A percentile compares a stretch with the other conserved stretches of the same genome.
Conservation (phyloP, 2,329 filamentous ascomycete species). For the Lachnellula arida region DNA sequence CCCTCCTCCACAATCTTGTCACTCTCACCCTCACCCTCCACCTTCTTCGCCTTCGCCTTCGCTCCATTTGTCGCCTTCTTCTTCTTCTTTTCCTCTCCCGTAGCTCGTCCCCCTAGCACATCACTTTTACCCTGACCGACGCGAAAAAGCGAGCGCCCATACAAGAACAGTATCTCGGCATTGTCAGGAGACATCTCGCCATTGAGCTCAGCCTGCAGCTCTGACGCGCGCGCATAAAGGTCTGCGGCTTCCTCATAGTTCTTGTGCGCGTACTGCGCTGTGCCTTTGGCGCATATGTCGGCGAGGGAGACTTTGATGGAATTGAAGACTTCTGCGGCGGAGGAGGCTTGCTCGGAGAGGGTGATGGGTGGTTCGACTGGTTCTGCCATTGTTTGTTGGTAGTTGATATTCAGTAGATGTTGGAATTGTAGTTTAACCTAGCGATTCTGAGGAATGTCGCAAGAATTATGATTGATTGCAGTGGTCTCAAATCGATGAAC, state of each 20-base stretch:
- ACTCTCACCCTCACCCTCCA: slow-evolving; percentile 30
- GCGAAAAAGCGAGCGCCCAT: slow-evolving; percentile 90
- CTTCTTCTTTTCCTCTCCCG: slow-evolving; percentile 48
- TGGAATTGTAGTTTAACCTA: neutral
- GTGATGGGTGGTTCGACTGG: slow-evolving; percentile 24
- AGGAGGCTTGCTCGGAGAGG: slow-evolving; percentile 17
- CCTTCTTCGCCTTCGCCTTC: slow-evolving; percentile 36
- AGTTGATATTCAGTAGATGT: neutral
- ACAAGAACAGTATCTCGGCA: slow-evolving; percentile 89
- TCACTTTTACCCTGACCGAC: slow-evolving; percentile 93
- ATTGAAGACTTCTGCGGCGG: slow-evolving; percentile 27
- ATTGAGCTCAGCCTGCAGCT: slow-evolving; percentile 85
- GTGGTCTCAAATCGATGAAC: neutral
- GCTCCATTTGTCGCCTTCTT: slow-evolving; percentile 37
- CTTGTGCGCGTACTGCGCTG: slow-evolving; percentile 82
- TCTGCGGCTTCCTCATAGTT: slow-evolving; percentile 84
- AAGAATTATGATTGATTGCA: neutral
- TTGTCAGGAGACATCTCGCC: slow-evolving; percentile 89
- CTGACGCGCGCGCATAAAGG: slow-evolving; percentile 80
- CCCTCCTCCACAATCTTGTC: slow-evolving; percentile 44
- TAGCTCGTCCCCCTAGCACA: slow-evolving; percentile 78
- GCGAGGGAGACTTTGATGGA: slow-evolving; percentile 59
- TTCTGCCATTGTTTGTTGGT: slow-evolving; percentile 22
- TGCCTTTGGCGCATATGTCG: slow-evolving; percentile 73
- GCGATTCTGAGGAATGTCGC: neutral